Percentiles rank a stretch among this genome's conserved stretches.
Conservation (phyloP, 2,329 filamentous ascomycete species). For the Verticillium dahliae region DNA sequence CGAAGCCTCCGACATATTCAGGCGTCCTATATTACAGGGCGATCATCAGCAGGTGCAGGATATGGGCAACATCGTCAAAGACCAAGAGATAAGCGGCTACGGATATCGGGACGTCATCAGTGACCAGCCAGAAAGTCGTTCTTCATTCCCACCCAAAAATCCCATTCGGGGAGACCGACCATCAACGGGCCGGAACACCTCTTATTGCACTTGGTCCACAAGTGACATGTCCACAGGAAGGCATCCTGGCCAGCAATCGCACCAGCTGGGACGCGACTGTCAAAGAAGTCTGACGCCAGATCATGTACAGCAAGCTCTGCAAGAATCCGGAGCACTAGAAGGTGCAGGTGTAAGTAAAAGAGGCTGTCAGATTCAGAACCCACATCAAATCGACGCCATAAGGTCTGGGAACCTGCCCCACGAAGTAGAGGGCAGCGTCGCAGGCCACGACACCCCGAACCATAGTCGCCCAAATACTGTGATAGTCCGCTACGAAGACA, state of each 20-base stretch:
- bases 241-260: background rate
- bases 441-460: background rate
- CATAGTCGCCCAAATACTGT: background rate
- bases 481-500: slow-evolving; percentile 12
- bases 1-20: slow-evolving; percentile 8
- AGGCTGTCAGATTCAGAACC: background rate
- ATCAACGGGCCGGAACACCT: slow-evolving; percentile 9
- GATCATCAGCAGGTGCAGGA: too few species aligned
- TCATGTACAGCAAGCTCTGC: background rate
- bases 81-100: background rate
- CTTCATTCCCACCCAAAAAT: background rate
- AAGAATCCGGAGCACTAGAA: background rate
- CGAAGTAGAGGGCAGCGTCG: background rate
- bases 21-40: too few species aligned
- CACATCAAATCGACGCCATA: background rate
- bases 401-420: background rate
- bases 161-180: background rate
- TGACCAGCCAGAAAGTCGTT: background rate
- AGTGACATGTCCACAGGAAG: slow-evolving; percentile 2
- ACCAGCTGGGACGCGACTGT: background rate
- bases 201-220: slow-evolving; percentile 15
- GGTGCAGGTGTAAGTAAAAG: background rate
- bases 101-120: background rate
- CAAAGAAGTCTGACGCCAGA: background rate
- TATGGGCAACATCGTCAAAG: background rate